These are phyloP conservation scores for Nigrospora sphaerica DNA, from an alignment of 2,329 filamentous ascomycete species.

Conservation along the genomic window DNA sequence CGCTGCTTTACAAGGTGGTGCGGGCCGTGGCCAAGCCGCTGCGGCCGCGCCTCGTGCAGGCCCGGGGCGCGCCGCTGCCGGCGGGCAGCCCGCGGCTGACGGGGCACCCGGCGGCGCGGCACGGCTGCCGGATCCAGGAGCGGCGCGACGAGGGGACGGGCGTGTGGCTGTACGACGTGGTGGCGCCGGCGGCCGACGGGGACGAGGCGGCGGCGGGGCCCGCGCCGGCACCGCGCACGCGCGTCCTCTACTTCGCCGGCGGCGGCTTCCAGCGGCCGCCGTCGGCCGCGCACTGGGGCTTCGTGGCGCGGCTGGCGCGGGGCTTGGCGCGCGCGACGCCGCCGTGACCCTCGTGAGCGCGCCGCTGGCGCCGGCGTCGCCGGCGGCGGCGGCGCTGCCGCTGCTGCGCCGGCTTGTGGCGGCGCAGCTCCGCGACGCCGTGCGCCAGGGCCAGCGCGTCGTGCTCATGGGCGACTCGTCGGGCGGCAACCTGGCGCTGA, in stretches of 20 bases:
- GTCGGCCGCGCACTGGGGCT: slow-evolving; percentile 41
- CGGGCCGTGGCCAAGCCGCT: slow-evolving; percentile 9
- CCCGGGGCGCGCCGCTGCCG: slow-evolving; percentile 5
- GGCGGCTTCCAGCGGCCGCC: slow-evolving; percentile 49
- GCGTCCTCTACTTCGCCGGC: slow-evolving; percentile 47
- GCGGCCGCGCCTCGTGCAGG: slow-evolving; percentile 8
- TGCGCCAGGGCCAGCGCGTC: slow-evolving; percentile 30
- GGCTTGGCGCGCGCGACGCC: slow-evolving; percentile 25
- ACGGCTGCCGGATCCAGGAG: slow-evolving; percentile 7
- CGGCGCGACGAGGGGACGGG: slow-evolving; percentile 1
- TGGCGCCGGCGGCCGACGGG: slow-evolving; percentile 10
- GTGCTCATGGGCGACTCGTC: slow-evolving; percentile 42
- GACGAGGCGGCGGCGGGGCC: neutral
- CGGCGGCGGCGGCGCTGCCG: slow-evolving; percentile 40
- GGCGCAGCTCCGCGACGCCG: slow-evolving; percentile 28
- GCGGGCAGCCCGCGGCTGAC: slow-evolving; percentile 8
- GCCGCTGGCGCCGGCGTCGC: slow-evolving; percentile 45
- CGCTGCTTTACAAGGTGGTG: slow-evolving; percentile 9
- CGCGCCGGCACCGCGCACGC: neutral
- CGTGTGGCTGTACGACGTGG: slow-evolving; percentile 12
- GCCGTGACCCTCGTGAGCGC: slow-evolving; percentile 41
- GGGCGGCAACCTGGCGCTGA: slow-evolving; percentile 37
- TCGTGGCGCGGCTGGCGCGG: slow-evolving; percentile 36
- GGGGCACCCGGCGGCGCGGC: slow-evolving; percentile 1
- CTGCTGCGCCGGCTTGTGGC: slow-evolving; percentile 37